A percentile compares a stretch with the other conserved stretches of the same genome.
Evolutionary conservation across 1,139 yeast species (phyloP).

Genomic region (Lodderomyces theae): DNA sequence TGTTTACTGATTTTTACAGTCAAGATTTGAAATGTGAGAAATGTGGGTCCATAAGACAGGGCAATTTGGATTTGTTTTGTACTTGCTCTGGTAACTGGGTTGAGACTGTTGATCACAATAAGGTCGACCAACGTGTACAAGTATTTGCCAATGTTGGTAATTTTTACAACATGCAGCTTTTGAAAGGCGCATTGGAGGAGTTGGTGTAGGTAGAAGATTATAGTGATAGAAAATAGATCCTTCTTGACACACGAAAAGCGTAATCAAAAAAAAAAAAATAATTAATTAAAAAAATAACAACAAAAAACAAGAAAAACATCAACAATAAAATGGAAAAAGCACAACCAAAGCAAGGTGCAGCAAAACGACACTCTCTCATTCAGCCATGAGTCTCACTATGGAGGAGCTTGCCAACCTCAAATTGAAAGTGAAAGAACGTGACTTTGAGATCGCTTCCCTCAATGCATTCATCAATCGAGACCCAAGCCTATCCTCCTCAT

Average conservation of each 20-base stretch:
- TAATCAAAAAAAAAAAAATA: too few species aligned
- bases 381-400: conserved; percentile 13
- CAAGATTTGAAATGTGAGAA: conserved; percentile 84
- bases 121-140: conserved; percentile 43
- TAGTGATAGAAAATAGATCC: background rate
- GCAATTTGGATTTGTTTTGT: conserved; percentile 74
- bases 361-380: too few species aligned
- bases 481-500: conserved; percentile 23
- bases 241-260: too few species aligned
- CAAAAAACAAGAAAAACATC: background rate
- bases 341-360: background rate
- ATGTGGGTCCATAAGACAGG: conserved; percentile 66
- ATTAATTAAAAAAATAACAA: background rate
- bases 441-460: conserved; percentile 24
- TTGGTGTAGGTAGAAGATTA: conserved; percentile 9
- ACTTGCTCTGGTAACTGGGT: conserved; percentile 86
- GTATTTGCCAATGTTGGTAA: conserved; percentile 60
- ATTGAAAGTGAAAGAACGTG: conserved; percentile 17
- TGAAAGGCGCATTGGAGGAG: conserved; percentile 48
- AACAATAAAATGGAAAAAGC: background rate
- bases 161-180: conserved; percentile 57
- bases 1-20: conserved; percentile 58
- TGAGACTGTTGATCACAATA: conserved; percentile 50
- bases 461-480: conserved; percentile 24
- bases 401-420: conserved; percentile 10